Base-by-base conservation (phyloP, 2,329 filamentous ascomycete species). In the Colletotrichum higginsianum region DNA sequence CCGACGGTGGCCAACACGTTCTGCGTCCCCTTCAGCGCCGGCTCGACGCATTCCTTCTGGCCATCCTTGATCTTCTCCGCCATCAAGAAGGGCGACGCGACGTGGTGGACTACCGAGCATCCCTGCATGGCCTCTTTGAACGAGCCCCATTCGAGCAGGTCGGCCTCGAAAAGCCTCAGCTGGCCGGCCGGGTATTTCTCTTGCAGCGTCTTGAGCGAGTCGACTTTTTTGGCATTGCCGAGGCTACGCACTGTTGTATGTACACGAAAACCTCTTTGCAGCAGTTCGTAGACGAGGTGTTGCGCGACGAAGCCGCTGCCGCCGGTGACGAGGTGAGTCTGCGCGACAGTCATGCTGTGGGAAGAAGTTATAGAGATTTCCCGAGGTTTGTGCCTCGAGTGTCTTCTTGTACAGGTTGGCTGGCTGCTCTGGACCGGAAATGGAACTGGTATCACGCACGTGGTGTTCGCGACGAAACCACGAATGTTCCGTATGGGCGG, bases 51-150 rank as follows among this genome's bases (percentile, higher is more conserved):
- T n/a, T 78, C 75, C 23, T 74, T 75, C 44, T 76, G 56, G 2
- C 76, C 76, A 26, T 78, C 75, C 21, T 71, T 75, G 61, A 79
- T 77, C 56, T 75, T 72, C 23, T 76, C 72, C 2, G 75, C 72
- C 47, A 77, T 71, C 12, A 78, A 71, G 46, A 82, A 82, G 1
- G 80, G 81, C 11, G 80, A 79, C 0, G 80, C 81, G 21, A 82
- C 76, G 47, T 82, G 81, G 64, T 80, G 76, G 16, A 82, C 78
- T 2, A 78, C 76, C 6, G 74, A 63, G 56, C 79, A 80, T 57
- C 77, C 78, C 46, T 74, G 61, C 53, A 79, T 76, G 18, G 80
- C 76, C 8, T 74, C 60, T 5, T 71, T 67, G 67, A 82, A 82
- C 7, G 78, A 79, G 49, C 75, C 75, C 0, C 75, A 58, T 30